Conservation (phyloP, 2,329 filamentous ascomycete species). For the Pseudogymnoascus sp. region DNA sequence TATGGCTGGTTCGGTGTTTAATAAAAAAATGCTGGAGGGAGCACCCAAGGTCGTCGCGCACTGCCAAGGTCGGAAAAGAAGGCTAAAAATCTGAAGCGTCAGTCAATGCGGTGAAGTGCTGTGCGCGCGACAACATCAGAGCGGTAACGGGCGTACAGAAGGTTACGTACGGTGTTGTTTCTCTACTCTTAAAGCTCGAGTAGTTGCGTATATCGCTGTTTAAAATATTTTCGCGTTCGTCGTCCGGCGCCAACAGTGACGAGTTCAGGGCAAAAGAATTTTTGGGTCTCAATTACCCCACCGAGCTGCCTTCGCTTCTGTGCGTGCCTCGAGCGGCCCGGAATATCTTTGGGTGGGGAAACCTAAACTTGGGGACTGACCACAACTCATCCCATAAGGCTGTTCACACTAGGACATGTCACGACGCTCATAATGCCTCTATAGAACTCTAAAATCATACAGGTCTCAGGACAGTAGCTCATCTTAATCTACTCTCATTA, state of each 20-base stretch:
- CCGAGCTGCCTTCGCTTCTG: background rate
- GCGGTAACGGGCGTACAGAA: background rate
- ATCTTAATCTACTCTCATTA: background rate
- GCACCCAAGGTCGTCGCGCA: background rate
- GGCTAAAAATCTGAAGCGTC: background rate
- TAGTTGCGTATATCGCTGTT: background rate
- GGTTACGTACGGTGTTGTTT: background rate
- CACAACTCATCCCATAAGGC: background rate
- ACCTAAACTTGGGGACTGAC: background rate
- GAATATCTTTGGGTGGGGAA: background rate
- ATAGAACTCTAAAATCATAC: background rate
- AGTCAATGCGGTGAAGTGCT: background rate
- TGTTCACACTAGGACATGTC: background rate
- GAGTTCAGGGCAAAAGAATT: slow-evolving; percentile 1
- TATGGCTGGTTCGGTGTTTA: background rate
- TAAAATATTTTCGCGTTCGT: background rate
- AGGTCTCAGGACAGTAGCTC: background rate
- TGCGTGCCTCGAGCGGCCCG: background rate
- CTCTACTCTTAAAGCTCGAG: background rate
- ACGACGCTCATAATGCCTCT: background rate
- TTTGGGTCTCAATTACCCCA: background rate
- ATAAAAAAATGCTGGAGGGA: background rate
- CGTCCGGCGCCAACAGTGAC: background rate
- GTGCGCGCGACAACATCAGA: background rate
- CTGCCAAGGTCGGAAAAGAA: background rate